Base-by-base conservation (phyloP, 164 flowering plant species). In the Paratinospora sagittata region DNA sequence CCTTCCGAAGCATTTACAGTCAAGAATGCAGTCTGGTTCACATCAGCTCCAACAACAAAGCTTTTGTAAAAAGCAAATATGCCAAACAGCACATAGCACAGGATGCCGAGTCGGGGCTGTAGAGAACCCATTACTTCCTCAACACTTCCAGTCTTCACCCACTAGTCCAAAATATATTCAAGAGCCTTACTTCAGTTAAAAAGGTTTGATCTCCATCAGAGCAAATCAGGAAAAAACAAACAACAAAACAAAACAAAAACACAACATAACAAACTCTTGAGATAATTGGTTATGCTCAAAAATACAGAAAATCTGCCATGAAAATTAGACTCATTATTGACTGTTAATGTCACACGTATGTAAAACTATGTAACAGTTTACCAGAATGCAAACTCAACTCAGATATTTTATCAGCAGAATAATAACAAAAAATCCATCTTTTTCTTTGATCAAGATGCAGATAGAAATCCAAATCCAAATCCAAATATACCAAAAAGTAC, bases 1-100 rank as follows among this genome's bases (percentile, higher is more conserved):
- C 75, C 78, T 3, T 65, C 75, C 13, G 78, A 72, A 76, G 83
- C 76, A 69, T 78, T 70, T 39, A 81, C 78, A 16, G 39, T 27
- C 21, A 81, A 67, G n/a, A 41, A 27, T 16, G 78, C 78, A 33
- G 78, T 63, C 68, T 63, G 72, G 64, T 67, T 69, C 14, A 66
- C 60, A 19, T 66, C 76, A 7, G 73, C 74, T 61, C 70, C 74
- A 47, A 66, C 24, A 43, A 55, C 76, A 68, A 61, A 74, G 63
- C 70, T 57, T 27, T 67, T 62, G 74, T 57, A 27, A 27, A 69
- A 63, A 45, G 57, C 67, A 70, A 73, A 81, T 19, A 78, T 19
- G 30, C 57, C 74, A 63, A 78, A 16, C 24, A 78, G 4, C 10
- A 49, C 6, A 27, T 30, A 78, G 13, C 71, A 63, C 55, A 72